phyloP scores from a whole-genome alignment of 108 stramenopile species.

The Chaetoceros muelleri region DNA sequence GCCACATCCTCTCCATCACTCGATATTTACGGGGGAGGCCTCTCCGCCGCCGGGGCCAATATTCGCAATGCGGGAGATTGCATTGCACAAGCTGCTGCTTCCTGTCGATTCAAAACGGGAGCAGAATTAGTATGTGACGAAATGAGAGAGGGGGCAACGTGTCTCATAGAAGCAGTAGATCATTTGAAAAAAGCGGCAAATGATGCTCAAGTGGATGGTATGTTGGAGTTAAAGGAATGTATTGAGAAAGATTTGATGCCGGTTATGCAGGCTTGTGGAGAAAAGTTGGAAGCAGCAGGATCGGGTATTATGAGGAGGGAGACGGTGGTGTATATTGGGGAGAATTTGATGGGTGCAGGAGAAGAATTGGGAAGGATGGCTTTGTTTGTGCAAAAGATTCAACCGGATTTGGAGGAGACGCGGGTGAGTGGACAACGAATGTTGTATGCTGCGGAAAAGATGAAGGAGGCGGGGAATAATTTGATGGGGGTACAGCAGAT shows the following conservation, averaged over 20 bases:
- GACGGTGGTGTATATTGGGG: constrained; percentile 28
- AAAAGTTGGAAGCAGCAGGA: constrained; percentile 40
- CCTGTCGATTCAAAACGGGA: constrained; percentile 68
- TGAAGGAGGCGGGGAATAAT: constrained; percentile 55
- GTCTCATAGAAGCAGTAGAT: constrained; percentile 34
- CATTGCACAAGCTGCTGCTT: constrained; percentile 74
- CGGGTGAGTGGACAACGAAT: constrained; percentile 43
- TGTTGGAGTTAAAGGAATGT: background rate
- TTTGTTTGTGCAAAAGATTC: constrained; percentile 6
- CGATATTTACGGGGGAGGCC: constrained; percentile 57
- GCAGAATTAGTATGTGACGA: constrained; percentile 65
- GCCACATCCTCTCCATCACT: constrained; percentile 24
- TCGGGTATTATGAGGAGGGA: constrained; percentile 33
- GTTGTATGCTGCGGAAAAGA: constrained; percentile 48
- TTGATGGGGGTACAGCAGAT: constrained; percentile 29
- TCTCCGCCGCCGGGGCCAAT: constrained; percentile 56
- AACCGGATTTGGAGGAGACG: constrained; percentile 12
- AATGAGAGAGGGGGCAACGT: constrained; percentile 64
- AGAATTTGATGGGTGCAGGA: constrained; percentile 23
- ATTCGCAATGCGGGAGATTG: constrained; percentile 66
- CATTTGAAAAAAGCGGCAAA: constrained; percentile 22
- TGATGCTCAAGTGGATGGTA: constrained; percentile 37
- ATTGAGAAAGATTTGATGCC: background rate
- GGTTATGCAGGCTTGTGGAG: constrained; percentile 1
- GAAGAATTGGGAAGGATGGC: constrained; percentile 22